These are phyloP conservation scores for Kazachstania taianensis DNA, from an alignment of 805 yeast species.

Conservation along the genomic window DNA sequence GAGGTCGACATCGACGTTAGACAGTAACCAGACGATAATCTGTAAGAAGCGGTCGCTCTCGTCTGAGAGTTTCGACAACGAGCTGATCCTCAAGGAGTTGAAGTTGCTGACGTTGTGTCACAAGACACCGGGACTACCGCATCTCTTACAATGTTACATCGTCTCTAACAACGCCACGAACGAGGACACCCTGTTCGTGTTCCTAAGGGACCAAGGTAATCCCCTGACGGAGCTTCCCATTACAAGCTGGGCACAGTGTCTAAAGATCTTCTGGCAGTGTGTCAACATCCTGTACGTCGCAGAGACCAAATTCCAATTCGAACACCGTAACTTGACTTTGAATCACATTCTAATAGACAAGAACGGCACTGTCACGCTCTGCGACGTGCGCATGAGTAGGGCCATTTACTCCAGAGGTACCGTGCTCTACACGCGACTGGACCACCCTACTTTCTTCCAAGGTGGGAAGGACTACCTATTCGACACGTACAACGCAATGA, in stretches of 20 bases:
- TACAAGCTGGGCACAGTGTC: slow-evolving; percentile 18
- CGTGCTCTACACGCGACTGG: slow-evolving; percentile 44
- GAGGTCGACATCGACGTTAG: slow-evolving; percentile 11
- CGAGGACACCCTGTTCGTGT: slow-evolving; percentile 12
- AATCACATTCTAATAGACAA: slow-evolving; percentile 46
- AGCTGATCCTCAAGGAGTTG: slow-evolving; percentile 21
- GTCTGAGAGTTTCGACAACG: slow-evolving; percentile 10
- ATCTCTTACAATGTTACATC: slow-evolving; percentile 18
- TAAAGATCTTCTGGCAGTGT: slow-evolving; percentile 44
- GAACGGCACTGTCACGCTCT: slow-evolving; percentile 37
- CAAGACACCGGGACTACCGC: slow-evolving; percentile 26
- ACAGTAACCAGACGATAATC: slow-evolving; percentile 9
- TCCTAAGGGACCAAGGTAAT: slow-evolving; percentile 23
- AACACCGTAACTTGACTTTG: slow-evolving; percentile 63
- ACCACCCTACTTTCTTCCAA: slow-evolving; percentile 50
- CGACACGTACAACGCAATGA: slow-evolving; percentile 52
- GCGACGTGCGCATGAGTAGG: slow-evolving; percentile 50
- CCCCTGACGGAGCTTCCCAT: slow-evolving; percentile 11
- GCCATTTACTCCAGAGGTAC: slow-evolving; percentile 8
- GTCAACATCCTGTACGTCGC: slow-evolving; percentile 40
- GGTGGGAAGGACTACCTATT: slow-evolving; percentile 54
- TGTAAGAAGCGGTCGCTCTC: slow-evolving; percentile 17
- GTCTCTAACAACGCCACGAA: slow-evolving; percentile 2
- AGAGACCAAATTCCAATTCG: slow-evolving; percentile 46
- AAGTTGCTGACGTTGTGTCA: slow-evolving; percentile 15